These are phyloP conservation scores for Monilinia vaccinii-corymbosi DNA, from an alignment of 2,329 filamentous ascomycete species.

Conservation along the genomic window DNA sequence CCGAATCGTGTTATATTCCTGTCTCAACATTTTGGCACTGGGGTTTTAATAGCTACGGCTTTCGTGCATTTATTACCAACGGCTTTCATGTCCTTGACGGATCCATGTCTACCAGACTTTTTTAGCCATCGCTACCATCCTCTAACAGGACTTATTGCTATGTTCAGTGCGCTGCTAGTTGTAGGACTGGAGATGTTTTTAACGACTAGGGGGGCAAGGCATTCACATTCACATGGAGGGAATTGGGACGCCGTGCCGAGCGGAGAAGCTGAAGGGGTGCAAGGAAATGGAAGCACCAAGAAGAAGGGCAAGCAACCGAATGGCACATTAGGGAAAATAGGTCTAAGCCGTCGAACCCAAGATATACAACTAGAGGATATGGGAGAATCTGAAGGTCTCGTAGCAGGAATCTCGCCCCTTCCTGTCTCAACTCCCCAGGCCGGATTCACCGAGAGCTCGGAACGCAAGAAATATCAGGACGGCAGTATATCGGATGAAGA, in stretches of 20 bases:
- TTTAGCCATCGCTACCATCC: conserved; percentile 74
- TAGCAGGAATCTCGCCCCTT: conserved; percentile 49
- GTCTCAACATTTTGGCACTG: conserved; percentile 66
- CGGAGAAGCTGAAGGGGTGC: conserved; percentile 35
- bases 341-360: conserved; percentile 34
- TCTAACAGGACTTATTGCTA: conserved; percentile 72
- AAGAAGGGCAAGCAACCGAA: conserved; percentile 21
- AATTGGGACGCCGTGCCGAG: conserved; percentile 24
- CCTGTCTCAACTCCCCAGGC: conserved; percentile 42
- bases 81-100: conserved; percentile 49
- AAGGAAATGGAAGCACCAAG: conserved; percentile 19
- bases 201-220: conserved; percentile 57
- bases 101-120: conserved; percentile 62
- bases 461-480: conserved; percentile 28
- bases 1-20: conserved; percentile 39
- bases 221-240: conserved; percentile 45
- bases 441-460: conserved; percentile 7
- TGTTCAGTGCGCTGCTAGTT: conserved; percentile 73
- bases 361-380: conserved; percentile 44
- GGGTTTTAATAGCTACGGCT: conserved; percentile 76
- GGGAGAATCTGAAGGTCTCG: conserved; percentile 45
- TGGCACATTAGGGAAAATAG: conserved; percentile 23
- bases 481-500: conserved; percentile 21
- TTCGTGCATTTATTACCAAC: conserved; percentile 65
- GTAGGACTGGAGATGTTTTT: conserved; percentile 85